Evolutionary conservation across 225 moss, liverwort and hornwort genomes (phyloP), one percentile per base, ranked within the genome.

Genomic region (Sphagnum contortum): DNA sequence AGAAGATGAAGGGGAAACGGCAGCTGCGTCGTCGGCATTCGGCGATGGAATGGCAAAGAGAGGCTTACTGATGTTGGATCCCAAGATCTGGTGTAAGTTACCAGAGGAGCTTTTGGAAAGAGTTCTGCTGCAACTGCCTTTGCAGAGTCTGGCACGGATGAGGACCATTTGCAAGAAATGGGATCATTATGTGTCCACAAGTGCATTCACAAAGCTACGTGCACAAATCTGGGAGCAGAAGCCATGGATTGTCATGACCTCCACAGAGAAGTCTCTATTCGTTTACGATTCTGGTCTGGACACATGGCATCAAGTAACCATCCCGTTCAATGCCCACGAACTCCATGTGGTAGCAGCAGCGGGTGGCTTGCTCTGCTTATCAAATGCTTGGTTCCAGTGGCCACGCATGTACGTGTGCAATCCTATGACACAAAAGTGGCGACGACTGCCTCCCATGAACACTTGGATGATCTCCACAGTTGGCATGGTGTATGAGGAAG

Each of bases 351-450:
- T 91, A 57, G 88, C 90, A 58, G 82, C 88, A 7, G 83, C 87
- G 3, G 85, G 83, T 48, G 88, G 90, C 13, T 61, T 91, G 52
- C 76, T 91, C 2, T 91, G 90, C 80, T 91, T 75, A 48, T 88
- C 88, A 9, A 91, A 88, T 56, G 90, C 88, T 68, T 91, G 88
- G 64, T 91, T 91, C 45, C 88, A 88, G 0, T 91, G 90, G 90
- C 90, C 88, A 5, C 85, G 88, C 50, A 75, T 91, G 45, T 91
- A 83, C 48, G 85, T 85, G 62, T 88, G 85, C 85, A 91, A 88
- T 66, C 88, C 88, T 45, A 77, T 91, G 78, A 91, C 88, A 3
- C 85, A 79, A 70, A 85, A 85, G 44, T 91, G 90, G 90, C 83
- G 81, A 79, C 77, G 77, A 6, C 81, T 91, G 61, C 90, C 90